Evolutionary conservation across 1,284 basidiomycete genomes (phyloP), one percentile per base, ranked within the genome.

Genomic region (Ceratobasidium papillatum): DNA sequence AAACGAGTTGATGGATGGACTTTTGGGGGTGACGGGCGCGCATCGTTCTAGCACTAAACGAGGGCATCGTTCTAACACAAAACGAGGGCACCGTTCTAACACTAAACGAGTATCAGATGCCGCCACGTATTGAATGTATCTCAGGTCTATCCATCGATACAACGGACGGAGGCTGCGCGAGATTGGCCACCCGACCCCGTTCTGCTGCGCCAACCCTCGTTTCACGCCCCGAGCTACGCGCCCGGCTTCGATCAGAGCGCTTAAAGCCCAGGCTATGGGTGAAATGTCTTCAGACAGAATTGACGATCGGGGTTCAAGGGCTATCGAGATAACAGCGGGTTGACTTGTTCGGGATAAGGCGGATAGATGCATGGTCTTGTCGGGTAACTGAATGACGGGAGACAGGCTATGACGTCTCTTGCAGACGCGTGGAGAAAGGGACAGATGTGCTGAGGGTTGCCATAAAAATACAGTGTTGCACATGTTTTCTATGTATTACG

Each of bases 391-490:
- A 27, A 30, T 27, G 51, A n/a, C 47, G 4, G 11, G 47, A 43
- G 7, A 49, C n/a, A 3, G 27, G 51, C n/a, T 9, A 61, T 61
- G 59, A 61, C 59, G 59, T 61, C 41, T n/a, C 41, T 3, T 43
- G 22, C 36, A 41, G 52, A 25, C 32, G 25, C 51, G 25, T 52
- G 51, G 51, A 30, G 45, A 52, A 25, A 52, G 51, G 51, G 59
- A 41, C 36, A 41, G 38, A 22, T 61, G 38, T 52, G 32, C 8
- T 36, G 27, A 11, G 32, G 30, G 19, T 59, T 59, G 34, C 59
- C 30, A 66, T 51, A 66, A 52, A 34, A 66, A 54, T 66, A 41
- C 64, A 51, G 64, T 52, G 32, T 8, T 41, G n/a, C 34, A 66
- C 45, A 52, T 34, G 64, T 30, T 25, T 43, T 19, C 45, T 47